Conservation (phyloP, 1,139 yeast genomes). For the Suhomyces bolitotheri region DNA sequence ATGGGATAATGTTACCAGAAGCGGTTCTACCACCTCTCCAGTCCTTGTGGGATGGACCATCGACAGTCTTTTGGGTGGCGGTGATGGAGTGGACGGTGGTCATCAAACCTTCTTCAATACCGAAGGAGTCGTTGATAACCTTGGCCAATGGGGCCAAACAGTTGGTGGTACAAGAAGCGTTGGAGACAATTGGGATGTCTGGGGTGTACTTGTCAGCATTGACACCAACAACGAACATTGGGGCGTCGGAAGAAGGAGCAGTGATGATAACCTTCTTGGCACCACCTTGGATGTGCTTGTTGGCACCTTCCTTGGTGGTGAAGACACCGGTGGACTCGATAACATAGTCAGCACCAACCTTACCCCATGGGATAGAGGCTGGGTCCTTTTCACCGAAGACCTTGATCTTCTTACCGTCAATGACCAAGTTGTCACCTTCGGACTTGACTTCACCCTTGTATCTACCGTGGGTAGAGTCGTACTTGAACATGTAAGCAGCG, state of each 20-base stretch:
- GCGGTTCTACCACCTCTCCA: conserved; percentile 96
- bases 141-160: conserved; percentile 88
- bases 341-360: conserved; percentile 72
- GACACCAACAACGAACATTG: conserved; percentile 87
- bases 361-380: conserved; percentile 79
- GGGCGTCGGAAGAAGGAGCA: conserved; percentile 86
- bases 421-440: conserved; percentile 57
- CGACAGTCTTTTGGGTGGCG: conserved; percentile 89
- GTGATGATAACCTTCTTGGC: conserved; percentile 89
- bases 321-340: conserved; percentile 90
- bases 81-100: conserved; percentile 90
- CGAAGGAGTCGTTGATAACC: conserved; percentile 76
- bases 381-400: conserved; percentile 82
- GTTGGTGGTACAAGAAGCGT: conserved; percentile 91
- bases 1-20: conserved; percentile 85
- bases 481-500: conserved; percentile 87
- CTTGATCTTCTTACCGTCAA: conserved; percentile 67
- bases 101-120: conserved; percentile 86
- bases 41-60: conserved; percentile 91
- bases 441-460: conserved; percentile 66
- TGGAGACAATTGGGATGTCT: conserved; percentile 71
- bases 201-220: conserved; percentile 71
- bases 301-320: conserved; percentile 76
- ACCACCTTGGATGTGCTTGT: conserved; percentile 79
- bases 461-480: conserved; percentile 83